Evolutionary conservation across 257 asterid genomes (phyloP), one percentile per base, ranked within the genome.

Genomic region (Nicotiana tabacum): DNA sequence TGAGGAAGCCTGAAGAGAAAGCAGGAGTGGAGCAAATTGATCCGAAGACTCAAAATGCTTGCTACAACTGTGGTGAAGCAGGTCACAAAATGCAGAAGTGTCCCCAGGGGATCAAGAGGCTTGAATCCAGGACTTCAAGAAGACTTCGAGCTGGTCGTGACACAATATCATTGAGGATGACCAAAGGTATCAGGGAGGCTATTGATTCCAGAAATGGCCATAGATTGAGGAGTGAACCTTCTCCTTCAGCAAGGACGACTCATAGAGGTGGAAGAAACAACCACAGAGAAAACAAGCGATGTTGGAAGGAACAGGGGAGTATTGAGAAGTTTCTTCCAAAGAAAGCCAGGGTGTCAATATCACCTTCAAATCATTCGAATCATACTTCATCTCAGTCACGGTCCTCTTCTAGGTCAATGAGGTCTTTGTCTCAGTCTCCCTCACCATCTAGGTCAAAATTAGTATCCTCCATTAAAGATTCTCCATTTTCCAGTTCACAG

Each of bases 341-440:
- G 85, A 87, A 84, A 68, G 83, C 85, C 43, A 88, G 85, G 83
- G 83, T 77, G 43, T 87, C 86, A 24, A 85, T 88, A 61, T 81
- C 91, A 48, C 83, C 90, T 60, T 82, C 88, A 30, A 51, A 82
- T 69, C 82, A 37, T 70, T 92, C 93, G 64, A 87, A 86, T 85
- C 78, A 85, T 83, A 84, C 85, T 68, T 80, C 85, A 80, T 88
- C 89, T 60, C 88, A 84, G 81, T 83, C 88, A 53, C 76, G 65
- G 69, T 86, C 91, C 79, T 86, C 4, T 64, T 77, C 89, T 37
- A 81, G 82, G 77, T 86, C 88, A 33, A 18, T 29, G 67, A 80
- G 27, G 78, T 81, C 83, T 81, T 37, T 83, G 37, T 81, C 85
- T 24, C 68, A 37, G 57, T 64, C 82, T 17, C 62, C 35, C 83